phyloP scores from a whole-genome alignment of 208 protist species.

The Leishmania amazonensis region DNA sequence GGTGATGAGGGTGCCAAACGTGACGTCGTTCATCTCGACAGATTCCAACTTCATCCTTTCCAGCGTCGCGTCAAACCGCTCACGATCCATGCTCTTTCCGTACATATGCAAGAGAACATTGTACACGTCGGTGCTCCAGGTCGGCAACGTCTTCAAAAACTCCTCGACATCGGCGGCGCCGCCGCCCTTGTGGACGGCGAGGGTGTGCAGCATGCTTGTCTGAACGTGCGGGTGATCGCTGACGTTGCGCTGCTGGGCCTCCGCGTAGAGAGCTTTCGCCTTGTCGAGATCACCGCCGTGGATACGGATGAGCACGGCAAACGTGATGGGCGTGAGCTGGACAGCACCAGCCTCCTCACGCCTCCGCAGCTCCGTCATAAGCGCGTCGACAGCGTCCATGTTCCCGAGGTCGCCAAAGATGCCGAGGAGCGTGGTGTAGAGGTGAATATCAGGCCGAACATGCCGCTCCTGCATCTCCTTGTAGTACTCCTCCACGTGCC shows the following conservation, averaged over 20 bases:
- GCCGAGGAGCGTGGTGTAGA: slow-evolving; percentile 85
- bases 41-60: slow-evolving; percentile 79
- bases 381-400: slow-evolving; percentile 46
- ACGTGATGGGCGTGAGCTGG: slow-evolving; percentile 76
- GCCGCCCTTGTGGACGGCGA: slow-evolving; percentile 31
- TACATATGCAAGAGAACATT: slow-evolving; percentile 89
- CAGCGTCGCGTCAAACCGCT: slow-evolving; percentile 63
- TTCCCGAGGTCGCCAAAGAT: slow-evolving; percentile 76
- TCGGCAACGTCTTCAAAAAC: slow-evolving; percentile 52
- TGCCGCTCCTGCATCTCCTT: slow-evolving; percentile 58
- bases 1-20: slow-evolving; percentile 89
- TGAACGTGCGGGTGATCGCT: slow-evolving; percentile 82
- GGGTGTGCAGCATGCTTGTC: slow-evolving; percentile 79
- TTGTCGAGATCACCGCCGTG: slow-evolving; percentile 47
- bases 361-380: slow-evolving; percentile 69
- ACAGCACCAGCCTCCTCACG: slow-evolving; percentile 76
- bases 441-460: slow-evolving; percentile 70
- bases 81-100: slow-evolving; percentile 61
- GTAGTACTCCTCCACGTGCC: slow-evolving; percentile 77
- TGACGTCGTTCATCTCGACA: slow-evolving; percentile 89
- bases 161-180: slow-evolving; percentile 28
- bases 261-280: slow-evolving; percentile 56
- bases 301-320: slow-evolving; percentile 80
- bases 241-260: slow-evolving; percentile 66
- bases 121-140: slow-evolving; percentile 81